These are phyloP conservation scores for Theileria luwenshuni DNA, from an alignment of 169 alveolate species.

Conservation along the genomic window DNA sequence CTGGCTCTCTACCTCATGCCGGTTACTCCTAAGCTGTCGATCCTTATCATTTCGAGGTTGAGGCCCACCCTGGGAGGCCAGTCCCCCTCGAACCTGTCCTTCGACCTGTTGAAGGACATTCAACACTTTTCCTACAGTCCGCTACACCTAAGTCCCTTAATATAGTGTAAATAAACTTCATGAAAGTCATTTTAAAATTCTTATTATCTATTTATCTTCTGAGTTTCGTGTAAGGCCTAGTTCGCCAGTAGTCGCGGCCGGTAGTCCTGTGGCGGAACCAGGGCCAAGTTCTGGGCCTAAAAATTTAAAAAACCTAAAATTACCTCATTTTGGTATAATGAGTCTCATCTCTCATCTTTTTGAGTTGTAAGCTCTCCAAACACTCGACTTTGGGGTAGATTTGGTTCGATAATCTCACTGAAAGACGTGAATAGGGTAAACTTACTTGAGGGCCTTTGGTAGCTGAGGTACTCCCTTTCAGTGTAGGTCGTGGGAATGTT, in stretches of 20 bases:
- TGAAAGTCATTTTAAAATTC: neutral
- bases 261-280: conserved; percentile 75
- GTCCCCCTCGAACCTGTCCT: neutral
- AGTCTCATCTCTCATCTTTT: conserved; percentile 29
- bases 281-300: conserved; percentile 72
- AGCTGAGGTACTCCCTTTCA: conserved; percentile 71
- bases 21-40: conserved; percentile 39
- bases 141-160: conserved; percentile 2
- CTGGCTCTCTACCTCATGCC: conserved; percentile 32
- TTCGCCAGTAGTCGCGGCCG: conserved; percentile 72
- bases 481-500: conserved; percentile 70
- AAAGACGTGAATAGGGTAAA: neutral
- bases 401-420: conserved; percentile 51
- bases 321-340: conserved; percentile 56
- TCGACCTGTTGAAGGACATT: neutral
- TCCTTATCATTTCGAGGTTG: conserved; percentile 29
- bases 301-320: neutral
- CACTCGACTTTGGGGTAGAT: conserved; percentile 51
- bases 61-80: conserved; percentile 15
- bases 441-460: conserved; percentile 62
- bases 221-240: conserved; percentile 75
- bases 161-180: neutral
- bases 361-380: conserved; percentile 41
- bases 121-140: conserved; percentile 10
- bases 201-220: neutral